A percentile compares a stretch with the other conserved stretches of the same genome.
Evolutionary conservation across 495 filamentous ascomycete genomes (phyloP).

Genomic region (Friedmanniomyces endolithicus): DNA sequence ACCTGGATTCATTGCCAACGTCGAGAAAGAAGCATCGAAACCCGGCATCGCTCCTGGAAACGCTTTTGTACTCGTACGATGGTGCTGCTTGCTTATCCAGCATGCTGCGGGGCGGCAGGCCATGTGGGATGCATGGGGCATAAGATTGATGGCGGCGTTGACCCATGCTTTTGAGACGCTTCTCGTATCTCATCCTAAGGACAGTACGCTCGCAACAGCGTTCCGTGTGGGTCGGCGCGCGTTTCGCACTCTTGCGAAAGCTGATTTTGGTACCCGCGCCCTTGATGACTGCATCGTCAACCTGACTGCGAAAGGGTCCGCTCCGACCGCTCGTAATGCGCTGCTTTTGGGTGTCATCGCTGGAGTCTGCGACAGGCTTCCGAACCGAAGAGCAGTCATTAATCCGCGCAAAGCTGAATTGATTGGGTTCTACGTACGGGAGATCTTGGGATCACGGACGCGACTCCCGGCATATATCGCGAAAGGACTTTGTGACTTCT

Average conservation of each 20-base stretch:
- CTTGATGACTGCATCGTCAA: constrained; percentile 51
- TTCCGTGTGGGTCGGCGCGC: constrained; percentile 50
- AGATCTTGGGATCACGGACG: constrained; percentile 69
- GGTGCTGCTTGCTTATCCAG: constrained; percentile 67
- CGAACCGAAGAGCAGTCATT: constrained; percentile 44
- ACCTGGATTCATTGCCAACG: constrained; percentile 44
- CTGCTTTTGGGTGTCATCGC: constrained; percentile 69
- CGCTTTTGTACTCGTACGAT: constrained; percentile 82
- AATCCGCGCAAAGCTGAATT: constrained; percentile 54
- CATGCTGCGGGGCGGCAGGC: constrained; percentile 38
- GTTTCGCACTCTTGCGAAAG: constrained; percentile 44
- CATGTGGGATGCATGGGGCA: constrained; percentile 52
- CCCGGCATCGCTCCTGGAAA: constrained; percentile 59
- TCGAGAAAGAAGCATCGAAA: constrained; percentile 57
- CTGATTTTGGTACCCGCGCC: constrained; percentile 41
- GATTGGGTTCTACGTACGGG: constrained; percentile 68
- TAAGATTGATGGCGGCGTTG: constrained; percentile 47
- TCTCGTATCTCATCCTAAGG: constrained; percentile 46
- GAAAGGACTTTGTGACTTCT: constrained; percentile 68
- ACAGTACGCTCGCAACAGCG: constrained; percentile 50
- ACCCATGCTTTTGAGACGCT: constrained; percentile 67
- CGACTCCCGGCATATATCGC: constrained; percentile 60
- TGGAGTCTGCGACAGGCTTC: constrained; percentile 65
- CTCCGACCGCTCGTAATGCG: constrained; percentile 55
- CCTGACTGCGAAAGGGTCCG: constrained; percentile 52